Conservation (phyloP, 2,329 filamentous ascomycete genomes). For the Cryphonectria naterciae region DNA sequence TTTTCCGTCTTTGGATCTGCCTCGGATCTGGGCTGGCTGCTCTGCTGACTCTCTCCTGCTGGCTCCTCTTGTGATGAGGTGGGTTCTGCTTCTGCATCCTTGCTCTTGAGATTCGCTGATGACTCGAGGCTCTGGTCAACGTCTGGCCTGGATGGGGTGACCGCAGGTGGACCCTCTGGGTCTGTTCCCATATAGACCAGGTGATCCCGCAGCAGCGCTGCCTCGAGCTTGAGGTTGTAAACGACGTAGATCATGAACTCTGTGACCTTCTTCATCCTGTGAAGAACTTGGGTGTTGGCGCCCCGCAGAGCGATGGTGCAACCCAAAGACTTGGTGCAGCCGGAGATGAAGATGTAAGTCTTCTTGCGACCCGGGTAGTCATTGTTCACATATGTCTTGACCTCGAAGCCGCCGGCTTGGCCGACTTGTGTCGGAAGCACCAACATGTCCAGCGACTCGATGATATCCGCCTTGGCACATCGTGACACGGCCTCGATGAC, state of each 20-base stretch:
- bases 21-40: conserved; percentile 33
- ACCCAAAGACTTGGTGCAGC: conserved; percentile 85
- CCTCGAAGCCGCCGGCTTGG: conserved; percentile 83
- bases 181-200: conserved; percentile 52
- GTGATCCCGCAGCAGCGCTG: conserved; percentile 90
- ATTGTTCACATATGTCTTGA: conserved; percentile 90
- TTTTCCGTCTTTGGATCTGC: conserved; percentile 27
- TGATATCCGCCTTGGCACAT: conserved; percentile 88
- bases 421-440: conserved; percentile 77
- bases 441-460: conserved; percentile 93
- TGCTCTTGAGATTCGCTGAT: conserved; percentile 20
- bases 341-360: conserved; percentile 94
- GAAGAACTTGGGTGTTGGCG: conserved; percentile 70
- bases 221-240: conserved; percentile 95
- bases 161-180: conserved; percentile 67
- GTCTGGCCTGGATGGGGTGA: conserved; percentile 40
- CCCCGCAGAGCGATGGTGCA: conserved; percentile 94
- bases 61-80: conserved; percentile 13
- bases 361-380: conserved; percentile 77
- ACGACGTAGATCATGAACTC: conserved; percentile 99
- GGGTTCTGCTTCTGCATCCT: conserved; percentile 5
- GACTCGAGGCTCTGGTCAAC: conserved; percentile 22
- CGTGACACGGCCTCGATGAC: conserved; percentile 94
- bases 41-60: conserved; percentile 31
- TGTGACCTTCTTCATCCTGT: conserved; percentile 86